Evolutionary conservation across 2,329 filamentous ascomycete genomes (phyloP), one percentile per base, ranked within the genome.

Genomic region (Beauveria varroae): DNA sequence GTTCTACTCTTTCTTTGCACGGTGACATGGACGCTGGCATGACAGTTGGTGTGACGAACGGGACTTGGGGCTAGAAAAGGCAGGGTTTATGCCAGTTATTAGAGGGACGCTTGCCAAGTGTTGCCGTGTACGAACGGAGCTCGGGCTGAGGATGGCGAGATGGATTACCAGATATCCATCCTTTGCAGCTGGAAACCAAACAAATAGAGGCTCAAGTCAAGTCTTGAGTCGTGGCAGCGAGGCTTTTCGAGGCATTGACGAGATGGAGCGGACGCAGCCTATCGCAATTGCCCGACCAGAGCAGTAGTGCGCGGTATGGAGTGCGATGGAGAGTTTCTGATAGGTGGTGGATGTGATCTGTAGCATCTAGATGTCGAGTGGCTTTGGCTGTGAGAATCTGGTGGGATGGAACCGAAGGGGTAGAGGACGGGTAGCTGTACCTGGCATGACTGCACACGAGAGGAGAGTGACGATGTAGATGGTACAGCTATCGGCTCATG

Each of bases 281-380:
- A 20, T 6, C 24, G 9, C 14, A 37, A 37, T 16, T 37, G 34
- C 34, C 34, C 14, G 12, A 37, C 34, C 34, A 37, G 14, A 37
- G 34, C 34, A 14, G 14, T 37, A 37, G 34, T 16, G 34, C 34
- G 34, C 34, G 12, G 5, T 37, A 37, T 16, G 34, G 34, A 37
- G 34, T 37, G 34, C 12, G 34, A 37, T 37, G 34, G 37, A 41
- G 51, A 51, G 47, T 9, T 28, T n/a, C 20, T 34, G 37, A 22
- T 22, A n/a, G n/a, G 14, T 43, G 55, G 24, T 59, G 57, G 52
- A 59, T 30, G 37, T 59, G 57, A 59, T 52, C 40, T 46, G 49
- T 53, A 53, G 57, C 57, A 60, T 53, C 57, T 41, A 18, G 46
- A 24, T 26, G 28, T 8, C 18, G 2, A 51, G 24, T 28, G 37